Percentiles rank a stretch among this genome's conserved stretches.
phyloP scores from a whole-genome alignment of 495 filamentous ascomycete species.

The Aspergillus ostianus region DNA sequence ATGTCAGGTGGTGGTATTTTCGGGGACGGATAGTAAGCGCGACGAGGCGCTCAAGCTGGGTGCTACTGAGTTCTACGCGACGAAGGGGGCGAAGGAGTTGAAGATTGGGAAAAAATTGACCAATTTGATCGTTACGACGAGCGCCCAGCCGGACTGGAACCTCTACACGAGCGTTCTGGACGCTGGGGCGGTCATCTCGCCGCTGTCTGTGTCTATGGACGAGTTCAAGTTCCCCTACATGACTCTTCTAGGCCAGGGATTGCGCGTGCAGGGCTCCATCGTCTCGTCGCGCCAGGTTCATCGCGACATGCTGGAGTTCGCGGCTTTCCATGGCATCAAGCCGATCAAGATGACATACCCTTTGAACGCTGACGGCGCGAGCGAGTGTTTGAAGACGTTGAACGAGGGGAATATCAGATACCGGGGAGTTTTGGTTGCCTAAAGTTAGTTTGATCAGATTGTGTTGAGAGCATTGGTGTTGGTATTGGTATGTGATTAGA shows the following conservation, averaged over 20 bases:
- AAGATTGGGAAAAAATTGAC: conserved; percentile 35
- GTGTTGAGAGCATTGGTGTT: no score
- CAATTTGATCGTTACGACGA: conserved; percentile 50
- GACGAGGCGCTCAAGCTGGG: conserved; percentile 55
- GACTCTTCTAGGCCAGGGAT: conserved; percentile 43
- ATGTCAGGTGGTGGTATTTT: conserved; percentile 61
- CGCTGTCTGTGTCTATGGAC: conserved; percentile 46
- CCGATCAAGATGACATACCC: conserved; percentile 57
- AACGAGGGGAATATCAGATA: conserved; percentile 58
- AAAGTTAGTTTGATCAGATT: not conserved
- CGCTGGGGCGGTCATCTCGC: conserved; percentile 48
- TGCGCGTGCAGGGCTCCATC: conserved; percentile 52
- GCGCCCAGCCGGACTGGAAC: conserved; percentile 40
- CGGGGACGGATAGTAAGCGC: conserved; percentile 54
- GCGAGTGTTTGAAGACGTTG: conserved; percentile 51
- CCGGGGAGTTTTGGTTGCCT: conserved; percentile 48
- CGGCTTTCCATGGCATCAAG: conserved; percentile 53
- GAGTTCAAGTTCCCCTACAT: conserved; percentile 56
- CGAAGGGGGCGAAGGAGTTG: conserved; percentile 39
- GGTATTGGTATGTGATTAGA: no score
- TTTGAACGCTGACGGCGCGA: conserved; percentile 52
- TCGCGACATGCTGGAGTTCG: conserved; percentile 57
- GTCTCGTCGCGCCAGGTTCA: conserved; percentile 50
- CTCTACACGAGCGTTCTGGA: conserved; percentile 41
- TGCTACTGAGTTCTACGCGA: conserved; percentile 48